phyloP scores from a whole-genome alignment of 306 rosid species.

The Castanopsis chinensis region DNA sequence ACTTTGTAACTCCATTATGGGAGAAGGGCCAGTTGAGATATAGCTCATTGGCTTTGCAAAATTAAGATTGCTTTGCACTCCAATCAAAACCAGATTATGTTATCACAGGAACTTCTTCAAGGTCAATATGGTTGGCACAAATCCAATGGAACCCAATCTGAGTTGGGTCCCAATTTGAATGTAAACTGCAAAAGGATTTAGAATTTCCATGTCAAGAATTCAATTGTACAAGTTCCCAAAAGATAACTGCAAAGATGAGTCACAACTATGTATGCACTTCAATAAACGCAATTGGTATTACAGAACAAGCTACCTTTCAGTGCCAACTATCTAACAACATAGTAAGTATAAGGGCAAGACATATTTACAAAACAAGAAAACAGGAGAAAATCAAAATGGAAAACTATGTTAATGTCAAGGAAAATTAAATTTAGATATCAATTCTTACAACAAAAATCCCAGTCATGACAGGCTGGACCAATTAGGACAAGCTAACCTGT shows the following conservation, averaged over 20 bases:
- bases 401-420: slow-evolving; percentile 1
- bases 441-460: slow-evolving; percentile 1
- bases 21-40: too few relatives aligned
- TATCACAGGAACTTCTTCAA: too few relatives aligned
- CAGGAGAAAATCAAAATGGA: not conserved
- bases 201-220: too few relatives aligned
- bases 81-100: too few relatives aligned
- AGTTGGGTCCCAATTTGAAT: too few relatives aligned
- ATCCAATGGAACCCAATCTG: too few relatives aligned
- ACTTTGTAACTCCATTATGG: too few relatives aligned
- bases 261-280: not conserved
- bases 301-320: not conserved
- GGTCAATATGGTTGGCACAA: too few relatives aligned
- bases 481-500: slow-evolving; percentile 6
- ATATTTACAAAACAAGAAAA: not conserved
- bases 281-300: not conserved
- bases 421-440: not conserved
- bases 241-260: not conserved
- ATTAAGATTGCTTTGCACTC: too few relatives aligned
- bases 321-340: not conserved
- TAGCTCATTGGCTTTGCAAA: too few relatives aligned
- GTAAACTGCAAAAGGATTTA: too few relatives aligned
- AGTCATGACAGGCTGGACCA: slow-evolving; percentile 1
- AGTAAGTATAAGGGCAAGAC: not conserved
- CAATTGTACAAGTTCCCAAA: too few relatives aligned